phyloP scores from a whole-genome alignment of 2,329 filamentous ascomycete species.

The Fusarium graminum region DNA sequence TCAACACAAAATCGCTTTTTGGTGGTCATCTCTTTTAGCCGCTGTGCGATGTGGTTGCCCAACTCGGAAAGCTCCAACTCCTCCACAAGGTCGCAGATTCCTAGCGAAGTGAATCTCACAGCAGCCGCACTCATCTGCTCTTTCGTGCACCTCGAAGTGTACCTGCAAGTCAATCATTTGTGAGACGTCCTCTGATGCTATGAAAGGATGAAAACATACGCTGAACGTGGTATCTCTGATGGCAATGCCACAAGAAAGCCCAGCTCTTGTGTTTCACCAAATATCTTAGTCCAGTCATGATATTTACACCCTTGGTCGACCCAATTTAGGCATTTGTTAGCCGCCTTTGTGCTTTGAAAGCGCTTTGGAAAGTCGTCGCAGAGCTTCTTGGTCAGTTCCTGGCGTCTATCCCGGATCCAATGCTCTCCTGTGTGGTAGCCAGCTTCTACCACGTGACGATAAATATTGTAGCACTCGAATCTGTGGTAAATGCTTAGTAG shows the following conservation, averaged over 20 bases:
- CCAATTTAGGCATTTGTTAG: conserved; percentile 23
- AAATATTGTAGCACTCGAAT: conserved; percentile 23
- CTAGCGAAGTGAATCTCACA: background rate
- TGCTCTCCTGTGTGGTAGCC: conserved; percentile 20
- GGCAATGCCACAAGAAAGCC: conserved; percentile 11
- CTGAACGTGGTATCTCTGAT: conserved; percentile 7
- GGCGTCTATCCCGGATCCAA: conserved; percentile 18
- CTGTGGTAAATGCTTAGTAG: conserved; percentile 18
- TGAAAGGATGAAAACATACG: background rate
- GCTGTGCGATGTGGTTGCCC: background rate
- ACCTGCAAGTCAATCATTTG: background rate
- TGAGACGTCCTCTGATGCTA: background rate
- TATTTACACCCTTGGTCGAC: conserved; percentile 23
- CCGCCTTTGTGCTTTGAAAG: conserved; percentile 3
- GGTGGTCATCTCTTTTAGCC: conserved; percentile 3
- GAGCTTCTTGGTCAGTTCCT: conserved; percentile 14
- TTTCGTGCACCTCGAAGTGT: conserved; percentile 7
- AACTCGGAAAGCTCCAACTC: background rate
- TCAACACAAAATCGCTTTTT: background rate
- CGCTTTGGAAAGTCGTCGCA: conserved; percentile 19
- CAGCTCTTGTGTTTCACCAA: conserved; percentile 8
- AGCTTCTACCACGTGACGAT: conserved; percentile 17
- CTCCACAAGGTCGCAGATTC: background rate
- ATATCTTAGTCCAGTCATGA: conserved; percentile 17
- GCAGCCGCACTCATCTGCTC: conserved; percentile 6